phyloP scores from a whole-genome alignment of 345 rosid species.

The Gossypium australe region DNA sequence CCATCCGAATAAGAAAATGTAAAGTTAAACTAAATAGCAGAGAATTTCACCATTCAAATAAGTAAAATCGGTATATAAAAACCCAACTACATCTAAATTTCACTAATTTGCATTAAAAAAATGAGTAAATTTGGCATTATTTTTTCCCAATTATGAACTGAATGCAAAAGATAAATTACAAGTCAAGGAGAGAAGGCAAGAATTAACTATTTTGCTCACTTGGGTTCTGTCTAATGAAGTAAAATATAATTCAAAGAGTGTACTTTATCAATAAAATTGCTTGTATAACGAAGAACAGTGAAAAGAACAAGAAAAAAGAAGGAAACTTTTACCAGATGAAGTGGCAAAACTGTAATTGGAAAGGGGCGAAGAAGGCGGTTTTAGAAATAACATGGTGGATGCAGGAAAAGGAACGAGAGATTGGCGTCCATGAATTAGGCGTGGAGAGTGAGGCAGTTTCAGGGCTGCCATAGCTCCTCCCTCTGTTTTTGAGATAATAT shows the following conservation, averaged over 20 bases:
- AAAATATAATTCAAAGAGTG: neutral
- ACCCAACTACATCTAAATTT: neutral
- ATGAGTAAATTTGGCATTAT: neutral
- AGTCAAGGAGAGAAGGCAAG: neutral
- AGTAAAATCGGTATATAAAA: neutral
- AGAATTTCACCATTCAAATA: neutral
- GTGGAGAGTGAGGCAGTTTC: slow-evolving; percentile 31
- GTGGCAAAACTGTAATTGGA: slow-evolving; percentile 8
- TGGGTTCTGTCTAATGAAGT: neutral
- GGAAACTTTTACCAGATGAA: slow-evolving; percentile 27
- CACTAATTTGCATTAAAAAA: neutral
- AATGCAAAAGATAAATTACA: neutral
- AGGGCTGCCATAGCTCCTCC: slow-evolving; percentile 38
- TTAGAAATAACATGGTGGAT: slow-evolving; percentile 19
- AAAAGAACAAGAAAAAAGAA: neutral
- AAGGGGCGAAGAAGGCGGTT: slow-evolving; percentile 14
- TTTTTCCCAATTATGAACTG: neutral
- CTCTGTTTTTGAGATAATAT: neutral
- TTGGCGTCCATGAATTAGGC: slow-evolving; percentile 30
- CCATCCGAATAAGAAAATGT: neutral
- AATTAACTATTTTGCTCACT: neutral
- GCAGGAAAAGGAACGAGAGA: slow-evolving; percentile 24
- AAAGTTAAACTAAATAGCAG: neutral
- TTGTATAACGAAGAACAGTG: neutral
- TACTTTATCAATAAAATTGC: neutral